phyloP scores from a whole-genome alignment of 2,329 filamentous ascomycete genomes.

The Cordyceps militaris region DNA sequence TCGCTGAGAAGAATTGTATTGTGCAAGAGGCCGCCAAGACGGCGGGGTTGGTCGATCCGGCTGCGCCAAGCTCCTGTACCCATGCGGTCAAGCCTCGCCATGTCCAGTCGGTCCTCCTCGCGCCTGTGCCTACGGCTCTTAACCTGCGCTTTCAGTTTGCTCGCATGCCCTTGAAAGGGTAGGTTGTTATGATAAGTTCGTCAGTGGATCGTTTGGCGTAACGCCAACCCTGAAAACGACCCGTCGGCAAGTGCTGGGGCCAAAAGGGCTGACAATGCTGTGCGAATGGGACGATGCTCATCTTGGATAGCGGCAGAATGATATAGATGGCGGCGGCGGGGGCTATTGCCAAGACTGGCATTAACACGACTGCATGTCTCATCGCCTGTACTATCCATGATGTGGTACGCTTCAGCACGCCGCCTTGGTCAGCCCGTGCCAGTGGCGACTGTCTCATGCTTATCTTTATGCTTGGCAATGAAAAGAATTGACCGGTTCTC shows the following conservation, averaged over 20 bases:
- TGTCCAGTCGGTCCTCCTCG: background rate
- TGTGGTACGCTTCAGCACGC: background rate
- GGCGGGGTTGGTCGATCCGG: background rate
- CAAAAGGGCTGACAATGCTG: background rate
- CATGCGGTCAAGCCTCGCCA: background rate
- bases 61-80: background rate
- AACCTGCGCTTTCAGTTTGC: background rate
- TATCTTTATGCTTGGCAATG: background rate
- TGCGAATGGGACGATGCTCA: background rate
- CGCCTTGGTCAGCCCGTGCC: background rate
- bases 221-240: background rate
- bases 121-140: background rate
- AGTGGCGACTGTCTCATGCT: background rate
- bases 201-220: background rate
- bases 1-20: background rate
- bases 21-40: background rate
- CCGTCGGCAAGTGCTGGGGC: background rate
- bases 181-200: background rate
- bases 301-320: background rate
- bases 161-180: background rate
- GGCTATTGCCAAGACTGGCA: background rate
- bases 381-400: background rate
- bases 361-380: slow-evolving; percentile 1
- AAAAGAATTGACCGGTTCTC: background rate
- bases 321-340: background rate